Base-by-base conservation (phyloP, 2,329 filamentous ascomycete species). In the Fusarium mundagurra region DNA sequence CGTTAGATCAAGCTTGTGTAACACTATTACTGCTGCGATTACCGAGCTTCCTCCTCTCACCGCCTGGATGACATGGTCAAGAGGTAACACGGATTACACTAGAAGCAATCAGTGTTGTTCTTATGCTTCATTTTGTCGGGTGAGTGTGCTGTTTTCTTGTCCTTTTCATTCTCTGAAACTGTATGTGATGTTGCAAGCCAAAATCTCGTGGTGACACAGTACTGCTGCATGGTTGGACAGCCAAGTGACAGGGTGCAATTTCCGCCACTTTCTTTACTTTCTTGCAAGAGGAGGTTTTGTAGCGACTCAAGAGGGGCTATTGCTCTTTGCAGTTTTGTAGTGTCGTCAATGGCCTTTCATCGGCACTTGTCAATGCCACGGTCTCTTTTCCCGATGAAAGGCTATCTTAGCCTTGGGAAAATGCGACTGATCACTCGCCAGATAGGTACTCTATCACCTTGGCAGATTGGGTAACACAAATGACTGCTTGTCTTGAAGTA, bases 321-420 rank as follows among this genome's bases (percentile, higher is more conserved):
- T 27, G 8, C 24, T 24, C 9, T 4, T 27, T 3, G 18, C 24
- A 29, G 6, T 20, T 17, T 27, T 29, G 5, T 2, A 29, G 11
- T 47, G 12, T 6, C 8, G 20, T 10, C 6, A 10, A 7, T 20
- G 18, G 12, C 44, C 3, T 29, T 47, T 13, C 3, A 18, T 50
- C n/a, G 3, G 16, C 16, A 9, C 20, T 50, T 6, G 10, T 31
- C 1, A 7, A 33, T 50, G 3, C 3, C 16, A 31, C 7, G 22
- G 29, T 5, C 16, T n/a, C 10, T 13, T n/a, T 33, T 33, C 8
- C 47, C 3, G 8, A 18, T 0, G 6, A 51, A 5, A 14, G 31
- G 6, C 31, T 11, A 20, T 16, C 31, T 12, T 36, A 0, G 17
- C n/a, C n/a, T 48, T 3, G 0, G 31, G 2, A 20, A 8, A 36